These are phyloP conservation scores for Septoria petroselini DNA, from an alignment of 2,329 filamentous ascomycete genomes.

Conservation along the genomic window DNA sequence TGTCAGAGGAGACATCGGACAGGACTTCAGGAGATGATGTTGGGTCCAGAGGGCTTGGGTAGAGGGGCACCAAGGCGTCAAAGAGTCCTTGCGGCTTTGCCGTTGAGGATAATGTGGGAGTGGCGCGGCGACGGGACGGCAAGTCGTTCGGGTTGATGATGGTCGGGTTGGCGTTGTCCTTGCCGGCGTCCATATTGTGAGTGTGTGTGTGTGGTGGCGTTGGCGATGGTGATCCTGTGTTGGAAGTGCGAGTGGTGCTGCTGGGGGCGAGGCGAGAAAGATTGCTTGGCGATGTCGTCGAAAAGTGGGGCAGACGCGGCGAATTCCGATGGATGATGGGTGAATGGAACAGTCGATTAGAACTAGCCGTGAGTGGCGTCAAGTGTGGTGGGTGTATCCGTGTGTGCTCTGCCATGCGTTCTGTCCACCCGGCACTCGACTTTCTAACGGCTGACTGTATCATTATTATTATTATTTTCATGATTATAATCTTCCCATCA, in stretches of 20 bases:
- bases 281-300: no score
- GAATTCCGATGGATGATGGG: no score
- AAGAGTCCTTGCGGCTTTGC: conserved; percentile 54
- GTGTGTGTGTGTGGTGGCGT: conserved; percentile 7
- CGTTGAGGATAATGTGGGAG: conserved; percentile 39
- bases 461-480: no score
- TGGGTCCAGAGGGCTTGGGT: conserved; percentile 44
- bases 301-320: no score
- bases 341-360: no score
- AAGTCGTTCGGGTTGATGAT: conserved; percentile 86
- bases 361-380: no score
- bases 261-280: not conserved
- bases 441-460: no score
- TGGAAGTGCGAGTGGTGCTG: no score
- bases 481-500: not conserved
- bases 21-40: conserved; percentile 30
- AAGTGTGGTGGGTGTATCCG: no score
- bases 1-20: conserved; percentile 47
- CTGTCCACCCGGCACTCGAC: no score
- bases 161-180: conserved; percentile 83
- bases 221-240: no score
- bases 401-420: no score
- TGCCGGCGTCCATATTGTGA: conserved; percentile 44
- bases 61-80: conserved; percentile 51
- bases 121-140: conserved; percentile 65